A percentile compares a stretch with the other conserved stretches of the same genome.
phyloP scores from a whole-genome alignment of 2,329 filamentous ascomycete genomes.

The Claviceps sp. region DNA sequence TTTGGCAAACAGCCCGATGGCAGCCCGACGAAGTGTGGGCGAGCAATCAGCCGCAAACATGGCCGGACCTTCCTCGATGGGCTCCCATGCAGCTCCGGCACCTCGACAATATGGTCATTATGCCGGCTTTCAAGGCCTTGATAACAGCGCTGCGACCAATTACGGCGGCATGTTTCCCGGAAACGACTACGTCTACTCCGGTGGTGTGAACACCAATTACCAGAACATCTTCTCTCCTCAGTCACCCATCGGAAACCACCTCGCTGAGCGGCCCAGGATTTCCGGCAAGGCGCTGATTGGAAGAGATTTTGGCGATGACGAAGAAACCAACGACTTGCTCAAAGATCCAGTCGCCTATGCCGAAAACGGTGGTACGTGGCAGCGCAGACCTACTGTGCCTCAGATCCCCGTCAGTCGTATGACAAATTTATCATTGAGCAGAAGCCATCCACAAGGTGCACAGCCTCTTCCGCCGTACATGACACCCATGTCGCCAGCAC shows the following conservation, averaged over 20 bases:
- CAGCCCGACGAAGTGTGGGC: slow-evolving; percentile 14
- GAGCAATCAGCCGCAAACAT: slow-evolving; percentile 12
- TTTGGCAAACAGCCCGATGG: slow-evolving; percentile 26
- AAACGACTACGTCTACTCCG: slow-evolving; percentile 46
- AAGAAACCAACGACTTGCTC: slow-evolving; percentile 59
- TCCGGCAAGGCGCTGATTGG: slow-evolving; percentile 62
- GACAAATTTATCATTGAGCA: slow-evolving; percentile 57
- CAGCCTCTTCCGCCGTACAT: slow-evolving; percentile 39
- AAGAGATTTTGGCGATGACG: slow-evolving; percentile 48
- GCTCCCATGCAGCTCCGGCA: slow-evolving; percentile 26
- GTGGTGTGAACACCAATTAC: slow-evolving; percentile 40
- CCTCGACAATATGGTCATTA: slow-evolving; percentile 45
- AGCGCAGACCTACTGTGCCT: slow-evolving; percentile 58
- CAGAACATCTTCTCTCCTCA: slow-evolving; percentile 59
- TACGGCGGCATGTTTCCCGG: slow-evolving; percentile 37
- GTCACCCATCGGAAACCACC: slow-evolving; percentile 57
- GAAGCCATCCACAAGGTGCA: slow-evolving; percentile 35
- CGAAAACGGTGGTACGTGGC: slow-evolving; percentile 35
- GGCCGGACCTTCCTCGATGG: slow-evolving; percentile 26
- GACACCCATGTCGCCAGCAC: slow-evolving; percentile 40
- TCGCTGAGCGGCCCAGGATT: slow-evolving; percentile 45
- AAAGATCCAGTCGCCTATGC: slow-evolving; percentile 62
- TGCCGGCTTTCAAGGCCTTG: slow-evolving; percentile 48
- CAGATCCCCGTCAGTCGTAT: slow-evolving; percentile 59
- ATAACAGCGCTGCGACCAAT: slow-evolving; percentile 45